Evolutionary conservation across 176 grass and related monocot species (phyloP), one percentile per base, ranked within the genome.

Genomic region (Lolium rigidum): DNA sequence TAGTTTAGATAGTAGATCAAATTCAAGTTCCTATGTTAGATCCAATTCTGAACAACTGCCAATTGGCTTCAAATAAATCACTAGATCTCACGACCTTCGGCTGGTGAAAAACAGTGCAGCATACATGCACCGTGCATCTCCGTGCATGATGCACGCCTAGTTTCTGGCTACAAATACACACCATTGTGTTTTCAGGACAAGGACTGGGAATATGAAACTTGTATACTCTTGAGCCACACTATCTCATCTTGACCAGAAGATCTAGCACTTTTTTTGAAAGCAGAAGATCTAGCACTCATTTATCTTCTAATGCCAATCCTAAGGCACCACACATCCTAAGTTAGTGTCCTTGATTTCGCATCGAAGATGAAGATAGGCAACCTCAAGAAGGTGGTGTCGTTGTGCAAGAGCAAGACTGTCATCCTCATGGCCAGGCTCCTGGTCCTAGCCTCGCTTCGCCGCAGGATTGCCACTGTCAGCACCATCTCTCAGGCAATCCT

Each of bases 91-190:
- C 31, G 31, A 35, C 31, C 31, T 35, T 35, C 31, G 31, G 31
- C 31, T 35, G 31, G 31, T 35, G 31, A 35, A 35, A 35, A 35
- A 35, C 31, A 35, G 31, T 35, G 31, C 31, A 35, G 31, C 31
- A 35, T 35, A 35, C 31, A 35, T 35, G 31, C 31, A 35, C 31
- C 31, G 31, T 35, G 31, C 31, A 35, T 35, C 31, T 35, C 31
- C 31, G 31, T 35, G 31, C 31, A 35, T 35, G 31, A 50, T 38
- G 22, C 73, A 46, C 16, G 20, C 6, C 20, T 7, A 60, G 20
- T 38, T 44, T 35, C 31, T 46, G 62, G 50, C 89, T 97, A 97
- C 94, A 97, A 82, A 92, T 90, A 97, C 51, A 43, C 56, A 51
- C 65, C 31, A 35, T 10, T 44, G 71, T 21, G 38, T 25, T 43